These are phyloP conservation scores for Gypsophila paniculata DNA, from an alignment of 179 eudicot species.

Conservation along the genomic window DNA sequence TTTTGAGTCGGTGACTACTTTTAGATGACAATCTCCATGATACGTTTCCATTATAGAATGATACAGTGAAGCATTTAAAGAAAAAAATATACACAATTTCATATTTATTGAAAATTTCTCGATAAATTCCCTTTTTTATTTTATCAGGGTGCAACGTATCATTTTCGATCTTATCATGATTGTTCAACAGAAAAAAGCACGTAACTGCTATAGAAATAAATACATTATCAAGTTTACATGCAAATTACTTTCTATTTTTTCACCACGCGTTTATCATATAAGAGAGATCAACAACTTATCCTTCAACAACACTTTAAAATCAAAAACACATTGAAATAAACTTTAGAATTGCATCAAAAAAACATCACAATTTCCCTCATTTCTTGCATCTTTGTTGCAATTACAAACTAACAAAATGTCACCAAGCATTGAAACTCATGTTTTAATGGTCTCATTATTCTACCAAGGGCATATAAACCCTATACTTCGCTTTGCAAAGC, in stretches of 20 bases:
- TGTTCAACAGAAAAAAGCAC: conserved; percentile 4
- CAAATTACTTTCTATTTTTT: conserved; percentile 6
- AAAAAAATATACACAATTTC: background rate
- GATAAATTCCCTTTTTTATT: background rate
- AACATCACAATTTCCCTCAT: background rate
- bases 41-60: no score
- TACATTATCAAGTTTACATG: conserved; percentile 9
- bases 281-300: background rate
- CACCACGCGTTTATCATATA: background rate
- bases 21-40: no score
- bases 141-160: background rate
- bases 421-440: conserved; percentile 11
- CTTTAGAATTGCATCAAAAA: background rate
- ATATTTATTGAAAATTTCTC: background rate
- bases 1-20: no score
- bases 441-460: conserved; percentile 32
- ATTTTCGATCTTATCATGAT: conserved; percentile 14
- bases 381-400: background rate
- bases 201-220: background rate
- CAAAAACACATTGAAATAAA: background rate
- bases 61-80: background rate
- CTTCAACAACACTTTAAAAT: background rate
- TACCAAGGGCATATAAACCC: conserved; percentile 36
- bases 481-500: conserved; percentile 27
- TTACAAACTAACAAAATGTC: conserved; percentile 19